Evolutionary conservation across 2,329 filamentous ascomycete species (phyloP).

Genomic region (Immersiporthe knoxdaviesiana): DNA sequence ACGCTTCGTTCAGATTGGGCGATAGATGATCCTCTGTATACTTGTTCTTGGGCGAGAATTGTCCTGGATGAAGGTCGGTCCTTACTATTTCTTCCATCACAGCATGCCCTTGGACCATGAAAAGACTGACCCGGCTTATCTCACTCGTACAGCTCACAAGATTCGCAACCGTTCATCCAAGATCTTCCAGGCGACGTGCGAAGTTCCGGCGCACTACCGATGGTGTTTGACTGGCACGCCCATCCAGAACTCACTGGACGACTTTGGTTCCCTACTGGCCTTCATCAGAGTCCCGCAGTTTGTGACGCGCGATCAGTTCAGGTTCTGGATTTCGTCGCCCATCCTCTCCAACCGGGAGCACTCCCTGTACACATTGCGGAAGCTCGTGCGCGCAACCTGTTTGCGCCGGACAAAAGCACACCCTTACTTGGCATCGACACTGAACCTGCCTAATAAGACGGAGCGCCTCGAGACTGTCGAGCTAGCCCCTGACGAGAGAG

Average conservation of each 20-base stretch:
- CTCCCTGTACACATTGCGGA: constrained; percentile 32
- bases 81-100: neutral
- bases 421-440: constrained; percentile 11
- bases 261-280: constrained; percentile 42
- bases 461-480: constrained; percentile 29
- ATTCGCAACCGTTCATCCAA: constrained; percentile 41
- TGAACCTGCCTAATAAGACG: constrained; percentile 31
- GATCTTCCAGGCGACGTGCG: constrained; percentile 37
- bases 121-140: constrained; percentile 20
- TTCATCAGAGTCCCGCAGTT: constrained; percentile 40
- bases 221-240: constrained; percentile 49
- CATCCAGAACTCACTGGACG: constrained; percentile 46
- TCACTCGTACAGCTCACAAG: constrained; percentile 39
- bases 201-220: constrained; percentile 35
- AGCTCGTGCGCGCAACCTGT: constrained; percentile 37
- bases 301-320: constrained; percentile 31
- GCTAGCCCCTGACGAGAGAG: constrained; percentile 27
- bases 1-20: constrained; percentile 37
- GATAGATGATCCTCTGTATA: constrained; percentile 20
- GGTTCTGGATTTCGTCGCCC: constrained; percentile 33
- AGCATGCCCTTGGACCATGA: constrained; percentile 14
- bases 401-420: constrained; percentile 37
- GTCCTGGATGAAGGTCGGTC: constrained; percentile 45
- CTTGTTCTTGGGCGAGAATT: constrained; percentile 38
- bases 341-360: constrained; percentile 29